Evolutionary conservation across 2,329 filamentous ascomycete species (phyloP).

Genomic region (Drechslerella coelobrocha): DNA sequence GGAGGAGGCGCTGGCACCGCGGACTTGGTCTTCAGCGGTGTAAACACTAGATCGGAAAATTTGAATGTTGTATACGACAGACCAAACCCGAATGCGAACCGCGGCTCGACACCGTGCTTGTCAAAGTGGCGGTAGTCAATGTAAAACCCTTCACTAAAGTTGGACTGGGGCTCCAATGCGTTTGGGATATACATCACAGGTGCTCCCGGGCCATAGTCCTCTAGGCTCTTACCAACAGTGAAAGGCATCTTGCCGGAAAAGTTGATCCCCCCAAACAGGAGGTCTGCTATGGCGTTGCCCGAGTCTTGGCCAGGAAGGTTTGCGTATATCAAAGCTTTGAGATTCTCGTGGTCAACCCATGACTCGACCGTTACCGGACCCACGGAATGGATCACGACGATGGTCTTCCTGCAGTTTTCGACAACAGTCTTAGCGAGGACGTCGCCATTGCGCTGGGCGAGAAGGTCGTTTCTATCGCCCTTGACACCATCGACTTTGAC

Average conservation of each 20-base stretch:
- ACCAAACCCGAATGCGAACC: conserved; percentile 71
- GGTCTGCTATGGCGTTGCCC: conserved; percentile 70
- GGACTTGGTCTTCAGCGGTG: conserved; percentile 60
- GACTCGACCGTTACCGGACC: conserved; percentile 72
- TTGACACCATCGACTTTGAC: conserved; percentile 71
- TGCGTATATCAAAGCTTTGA: conserved; percentile 73
- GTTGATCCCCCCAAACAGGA: conserved; percentile 72
- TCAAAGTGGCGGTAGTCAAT: conserved; percentile 71
- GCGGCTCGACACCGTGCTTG: conserved; percentile 64
- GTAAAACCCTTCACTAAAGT: conserved; percentile 69
- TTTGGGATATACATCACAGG: conserved; percentile 57
- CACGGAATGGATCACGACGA: conserved; percentile 74
- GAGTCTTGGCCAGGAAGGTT: conserved; percentile 77
- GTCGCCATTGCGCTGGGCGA: conserved; percentile 72
- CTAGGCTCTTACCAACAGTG: conserved; percentile 67
- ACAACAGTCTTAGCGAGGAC: conserved; percentile 69
- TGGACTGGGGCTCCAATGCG: conserved; percentile 58
- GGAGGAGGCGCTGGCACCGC: conserved; percentile 61
- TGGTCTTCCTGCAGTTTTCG: conserved; percentile 67
- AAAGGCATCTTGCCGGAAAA: conserved; percentile 75
- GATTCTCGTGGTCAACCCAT: conserved; percentile 71
- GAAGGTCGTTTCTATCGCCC: conserved; percentile 72
- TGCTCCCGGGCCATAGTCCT: conserved; percentile 62
- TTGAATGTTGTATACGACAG: conserved; percentile 72
- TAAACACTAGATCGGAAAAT: conserved; percentile 64